phyloP scores from a whole-genome alignment of 257 asterid species.

The Penstemon barbatus region DNA sequence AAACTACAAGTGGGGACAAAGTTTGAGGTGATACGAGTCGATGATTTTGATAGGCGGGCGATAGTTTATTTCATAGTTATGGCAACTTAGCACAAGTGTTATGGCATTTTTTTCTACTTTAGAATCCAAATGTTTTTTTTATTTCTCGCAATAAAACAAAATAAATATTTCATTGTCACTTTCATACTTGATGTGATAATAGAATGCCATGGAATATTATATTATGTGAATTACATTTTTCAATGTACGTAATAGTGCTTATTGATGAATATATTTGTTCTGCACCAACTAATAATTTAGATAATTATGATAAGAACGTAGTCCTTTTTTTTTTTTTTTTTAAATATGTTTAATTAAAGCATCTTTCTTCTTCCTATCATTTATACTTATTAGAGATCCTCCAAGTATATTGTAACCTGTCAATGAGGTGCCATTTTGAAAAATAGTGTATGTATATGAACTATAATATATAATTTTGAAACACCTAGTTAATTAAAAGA shows the following conservation, averaged over 20 bases:
- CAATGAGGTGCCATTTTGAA: background rate
- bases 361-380: conserved; percentile 24
- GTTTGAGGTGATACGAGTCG: background rate
- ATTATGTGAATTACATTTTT: conserved; percentile 35
- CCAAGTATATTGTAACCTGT: background rate
- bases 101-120: background rate
- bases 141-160: conserved; percentile 28
- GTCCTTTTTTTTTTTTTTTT: background rate
- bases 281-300: background rate
- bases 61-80: background rate
- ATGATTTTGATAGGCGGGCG: conserved; percentile 30
- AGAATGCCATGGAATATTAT: conserved; percentile 30
- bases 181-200: conserved; percentile 38
- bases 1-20: conserved; percentile 31
- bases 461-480: background rate
- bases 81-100: too few relatives aligned
- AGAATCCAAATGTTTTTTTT: conserved; percentile 1
- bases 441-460: background rate
- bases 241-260: conserved; percentile 28
- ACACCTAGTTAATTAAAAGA: too few relatives aligned
- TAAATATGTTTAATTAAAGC: background rate
- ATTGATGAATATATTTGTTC: conserved; percentile 16
- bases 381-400: background rate
- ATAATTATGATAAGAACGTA: conserved; percentile 12
- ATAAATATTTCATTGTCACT: conserved; percentile 35